Percentiles rank a stretch among this genome's conserved stretches.
Conservation (phyloP, 495 filamentous ascomycete genomes). For the Annulohypoxylon nitens region DNA sequence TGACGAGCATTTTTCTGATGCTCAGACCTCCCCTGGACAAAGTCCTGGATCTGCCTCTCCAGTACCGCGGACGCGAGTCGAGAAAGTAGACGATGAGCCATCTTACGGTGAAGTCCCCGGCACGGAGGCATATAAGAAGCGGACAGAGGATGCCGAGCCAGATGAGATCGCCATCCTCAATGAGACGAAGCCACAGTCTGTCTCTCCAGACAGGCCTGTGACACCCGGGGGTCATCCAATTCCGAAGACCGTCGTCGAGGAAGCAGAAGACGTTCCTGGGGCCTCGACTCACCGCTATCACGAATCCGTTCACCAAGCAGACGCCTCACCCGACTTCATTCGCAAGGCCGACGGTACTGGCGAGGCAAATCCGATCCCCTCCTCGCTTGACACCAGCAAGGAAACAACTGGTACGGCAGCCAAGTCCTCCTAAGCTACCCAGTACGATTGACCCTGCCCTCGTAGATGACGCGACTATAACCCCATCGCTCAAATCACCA, state of each 20-base stretch:
- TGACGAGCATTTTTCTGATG: constrained; percentile 93
- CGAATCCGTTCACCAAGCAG: constrained; percentile 57
- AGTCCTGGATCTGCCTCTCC: constrained; percentile 67
- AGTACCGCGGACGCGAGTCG: constrained; percentile 85
- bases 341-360: constrained; percentile 59
- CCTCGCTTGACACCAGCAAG: constrained; percentile 47
- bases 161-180: constrained; percentile 72
- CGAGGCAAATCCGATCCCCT: constrained; percentile 46
- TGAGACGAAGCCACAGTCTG: constrained; percentile 57
- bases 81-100: constrained; percentile 75
- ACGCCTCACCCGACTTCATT: constrained; percentile 62
- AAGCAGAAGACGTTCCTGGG: constrained; percentile 58
- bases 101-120: constrained; percentile 91
- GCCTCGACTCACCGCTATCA: constrained; percentile 56
- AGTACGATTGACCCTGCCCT: constrained; percentile 54
- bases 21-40: constrained; percentile 75
- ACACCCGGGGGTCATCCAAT: constrained; percentile 61
- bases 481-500: constrained; percentile 51
- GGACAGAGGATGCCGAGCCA: constrained; percentile 85
- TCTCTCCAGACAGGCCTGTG: constrained; percentile 46
- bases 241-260: constrained; percentile 64
- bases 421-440: constrained; percentile 54
- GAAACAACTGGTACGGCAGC: constrained; percentile 53
- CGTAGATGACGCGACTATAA: constrained; percentile 56
- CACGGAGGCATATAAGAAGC: constrained; percentile 78